Percentiles rank a stretch among this genome's conserved stretches.
These are phyloP conservation scores for Boletellus ananiceps DNA, from an alignment of 768 basidiomycete species.

Conservation along the genomic window DNA sequence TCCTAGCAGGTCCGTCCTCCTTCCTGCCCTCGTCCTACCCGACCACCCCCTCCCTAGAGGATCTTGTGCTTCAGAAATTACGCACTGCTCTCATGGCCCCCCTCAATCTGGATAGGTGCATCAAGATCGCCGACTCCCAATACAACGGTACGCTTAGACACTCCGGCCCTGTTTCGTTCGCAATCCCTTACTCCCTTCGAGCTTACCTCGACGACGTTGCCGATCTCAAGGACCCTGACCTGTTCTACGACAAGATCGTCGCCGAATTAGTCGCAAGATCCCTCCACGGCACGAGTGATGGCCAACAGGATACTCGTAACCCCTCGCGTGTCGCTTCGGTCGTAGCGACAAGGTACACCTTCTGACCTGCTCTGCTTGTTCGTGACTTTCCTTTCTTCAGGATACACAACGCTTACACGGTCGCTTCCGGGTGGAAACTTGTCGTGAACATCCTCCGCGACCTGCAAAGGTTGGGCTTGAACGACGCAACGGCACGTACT, in stretches of 20 bases:
- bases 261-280: slow-evolving; percentile 53
- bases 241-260: slow-evolving; percentile 55
- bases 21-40: background rate
- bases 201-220: slow-evolving; percentile 69
- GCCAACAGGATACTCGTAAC: slow-evolving; percentile 32
- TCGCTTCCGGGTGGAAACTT: slow-evolving; percentile 80
- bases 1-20: slow-evolving; percentile 57
- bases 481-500: slow-evolving; percentile 46
- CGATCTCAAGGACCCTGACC: slow-evolving; percentile 58
- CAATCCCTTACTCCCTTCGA: slow-evolving; percentile 26
- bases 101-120: slow-evolving; percentile 56
- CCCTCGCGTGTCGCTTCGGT: slow-evolving; percentile 52
- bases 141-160: slow-evolving; percentile 48
- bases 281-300: slow-evolving; percentile 27
- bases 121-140: slow-evolving; percentile 72
- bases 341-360: slow-evolving; percentile 53
- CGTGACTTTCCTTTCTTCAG: slow-evolving; percentile 34
- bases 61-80: slow-evolving; percentile 50
- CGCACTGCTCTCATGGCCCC: slow-evolving; percentile 59
- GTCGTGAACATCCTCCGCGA: slow-evolving; percentile 55
- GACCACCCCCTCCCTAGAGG: slow-evolving; percentile 44
- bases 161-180: background rate
- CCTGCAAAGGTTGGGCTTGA: slow-evolving; percentile 50
- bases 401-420: slow-evolving; percentile 77
- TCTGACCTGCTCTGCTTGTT: slow-evolving; percentile 1